Percentiles rank a stretch among this genome's conserved stretches.
Conservation (phyloP, 2,329 filamentous ascomycete species). For the Claviceps sp. region DNA sequence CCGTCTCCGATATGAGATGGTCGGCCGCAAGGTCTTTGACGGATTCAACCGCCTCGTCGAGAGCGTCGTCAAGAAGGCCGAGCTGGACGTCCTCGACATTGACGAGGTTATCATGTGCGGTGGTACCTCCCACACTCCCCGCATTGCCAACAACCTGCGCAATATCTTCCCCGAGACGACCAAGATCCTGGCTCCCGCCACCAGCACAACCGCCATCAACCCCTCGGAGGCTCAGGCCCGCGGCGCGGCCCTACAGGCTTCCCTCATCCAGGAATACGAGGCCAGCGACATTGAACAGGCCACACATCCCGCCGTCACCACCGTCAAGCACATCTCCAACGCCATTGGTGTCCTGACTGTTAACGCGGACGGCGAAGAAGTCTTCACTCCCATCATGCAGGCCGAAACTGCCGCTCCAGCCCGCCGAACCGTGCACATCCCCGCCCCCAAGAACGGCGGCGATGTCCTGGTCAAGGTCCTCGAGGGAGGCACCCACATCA, state of each 20-base stretch:
- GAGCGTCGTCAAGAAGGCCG: conserved; percentile 79
- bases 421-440: conserved; percentile 68
- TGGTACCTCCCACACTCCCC: conserved; percentile 84
- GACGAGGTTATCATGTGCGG: conserved; percentile 91
- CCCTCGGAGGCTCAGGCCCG: conserved; percentile 80
- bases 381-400: conserved; percentile 69
- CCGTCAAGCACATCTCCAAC: conserved; percentile 77
- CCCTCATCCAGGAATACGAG: conserved; percentile 88
- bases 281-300: conserved; percentile 88
- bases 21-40: conserved; percentile 73
- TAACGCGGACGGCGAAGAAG: conserved; percentile 43
- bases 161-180: conserved; percentile 72
- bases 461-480: conserved; percentile 79
- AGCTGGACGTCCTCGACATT: conserved; percentile 80
- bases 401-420: conserved; percentile 84
- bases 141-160: conserved; percentile 71
- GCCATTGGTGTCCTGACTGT: conserved; percentile 75
- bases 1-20: conserved; percentile 81
- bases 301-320: conserved; percentile 87
- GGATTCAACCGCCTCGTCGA: conserved; percentile 79
- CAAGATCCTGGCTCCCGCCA: conserved; percentile 69
- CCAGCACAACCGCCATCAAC: conserved; percentile 67
- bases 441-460: conserved; percentile 65
- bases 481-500: conserved; percentile 84
- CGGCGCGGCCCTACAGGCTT: conserved; percentile 90